Evolutionary conservation across 345 rosid species (phyloP).

Genomic region (Erodium maritimum): DNA sequence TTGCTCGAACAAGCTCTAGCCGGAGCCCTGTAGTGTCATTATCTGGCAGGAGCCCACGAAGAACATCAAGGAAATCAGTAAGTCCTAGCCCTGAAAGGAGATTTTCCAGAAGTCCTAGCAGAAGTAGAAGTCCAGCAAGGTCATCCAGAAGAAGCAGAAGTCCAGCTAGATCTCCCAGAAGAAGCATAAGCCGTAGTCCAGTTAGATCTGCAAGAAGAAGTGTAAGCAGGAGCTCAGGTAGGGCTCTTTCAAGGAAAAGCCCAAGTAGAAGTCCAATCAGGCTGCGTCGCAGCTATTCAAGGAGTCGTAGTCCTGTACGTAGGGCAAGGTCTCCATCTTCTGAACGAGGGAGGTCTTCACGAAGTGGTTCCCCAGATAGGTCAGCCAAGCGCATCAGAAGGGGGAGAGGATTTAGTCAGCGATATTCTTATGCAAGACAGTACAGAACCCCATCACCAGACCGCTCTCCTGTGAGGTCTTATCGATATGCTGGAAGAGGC

Average conservation of each 20-base stretch:
- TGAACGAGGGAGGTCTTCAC: conserved; percentile 58
- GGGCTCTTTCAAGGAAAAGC: conserved; percentile 12
- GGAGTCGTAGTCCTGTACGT: conserved; percentile 42
- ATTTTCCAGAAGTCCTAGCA: conserved; percentile 8
- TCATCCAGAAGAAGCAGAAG: conserved; percentile 13
- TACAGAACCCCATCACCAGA: conserved; percentile 85
- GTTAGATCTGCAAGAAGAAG: conserved; percentile 25
- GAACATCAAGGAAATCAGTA: conserved; percentile 9
- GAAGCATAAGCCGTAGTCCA: conserved; percentile 18
- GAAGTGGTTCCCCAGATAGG: conserved; percentile 70
- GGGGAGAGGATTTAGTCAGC: conserved; percentile 89
- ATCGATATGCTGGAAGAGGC: conserved; percentile 54
- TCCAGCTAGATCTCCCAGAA: conserved; percentile 7
- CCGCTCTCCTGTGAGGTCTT: conserved; percentile 68
- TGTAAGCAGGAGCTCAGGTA: conserved; percentile 37
- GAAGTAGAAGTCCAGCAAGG: conserved; percentile 13
- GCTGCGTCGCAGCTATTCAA: conserved; percentile 44
- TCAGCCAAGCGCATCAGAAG: conserved; percentile 77
- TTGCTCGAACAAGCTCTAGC: conserved; percentile 25
- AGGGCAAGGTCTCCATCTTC: conserved; percentile 53
- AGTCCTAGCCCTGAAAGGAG: conserved; percentile 1
- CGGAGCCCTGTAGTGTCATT: conserved; percentile 32
- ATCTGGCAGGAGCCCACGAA: conserved; percentile 19
- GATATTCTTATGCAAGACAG: conserved; percentile 77
- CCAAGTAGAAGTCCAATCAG: conserved; percentile 36